Conservation (phyloP, 2,329 filamentous ascomycete species). For the Cladophialophora immunda region DNA sequence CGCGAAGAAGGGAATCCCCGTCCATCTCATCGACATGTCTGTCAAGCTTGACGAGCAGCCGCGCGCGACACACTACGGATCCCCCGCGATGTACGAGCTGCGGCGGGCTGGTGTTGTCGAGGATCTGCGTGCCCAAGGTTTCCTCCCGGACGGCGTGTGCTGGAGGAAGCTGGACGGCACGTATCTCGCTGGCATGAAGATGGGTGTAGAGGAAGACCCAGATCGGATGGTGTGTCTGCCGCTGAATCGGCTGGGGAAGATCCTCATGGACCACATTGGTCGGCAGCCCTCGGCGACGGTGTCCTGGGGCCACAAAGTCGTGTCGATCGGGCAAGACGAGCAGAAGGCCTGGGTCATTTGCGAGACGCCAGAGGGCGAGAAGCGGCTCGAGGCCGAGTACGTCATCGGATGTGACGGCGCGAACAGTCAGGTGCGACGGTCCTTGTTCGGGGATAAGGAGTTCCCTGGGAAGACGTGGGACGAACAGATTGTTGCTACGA, state of each 20-base stretch:
- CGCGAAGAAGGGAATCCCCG: constrained; percentile 44
- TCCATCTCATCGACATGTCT: constrained; percentile 60
- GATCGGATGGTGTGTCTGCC: constrained; percentile 55
- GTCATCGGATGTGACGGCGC: constrained; percentile 53
- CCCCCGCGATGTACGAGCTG: constrained; percentile 66
- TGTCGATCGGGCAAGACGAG: constrained; percentile 35
- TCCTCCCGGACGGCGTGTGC: constrained; percentile 52
- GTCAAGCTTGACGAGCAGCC: constrained; percentile 66
- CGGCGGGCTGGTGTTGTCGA: constrained; percentile 66
- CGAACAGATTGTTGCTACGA: constrained; percentile 39
- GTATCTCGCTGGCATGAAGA: constrained; percentile 45
- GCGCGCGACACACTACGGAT: constrained; percentile 70
- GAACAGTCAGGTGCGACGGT: constrained; percentile 30
- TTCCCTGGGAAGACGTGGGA: constrained; percentile 38
- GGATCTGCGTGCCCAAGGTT: constrained; percentile 55
- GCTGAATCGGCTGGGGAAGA: constrained; percentile 52
- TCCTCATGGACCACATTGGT: constrained; percentile 52
- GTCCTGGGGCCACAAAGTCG: constrained; percentile 55
- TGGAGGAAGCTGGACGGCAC: constrained; percentile 55
- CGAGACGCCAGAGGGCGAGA: constrained; percentile 30
- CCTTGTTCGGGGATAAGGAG: constrained; percentile 28
- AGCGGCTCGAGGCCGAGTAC: constrained; percentile 44
- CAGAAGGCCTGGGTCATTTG: constrained; percentile 33
- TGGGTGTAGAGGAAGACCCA: constrained; percentile 44
- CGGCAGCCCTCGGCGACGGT: constrained; percentile 47